These are phyloP conservation scores for Panicum virgatum DNA, from an alignment of 202 grass and related monocot species.

Conservation along the genomic window DNA sequence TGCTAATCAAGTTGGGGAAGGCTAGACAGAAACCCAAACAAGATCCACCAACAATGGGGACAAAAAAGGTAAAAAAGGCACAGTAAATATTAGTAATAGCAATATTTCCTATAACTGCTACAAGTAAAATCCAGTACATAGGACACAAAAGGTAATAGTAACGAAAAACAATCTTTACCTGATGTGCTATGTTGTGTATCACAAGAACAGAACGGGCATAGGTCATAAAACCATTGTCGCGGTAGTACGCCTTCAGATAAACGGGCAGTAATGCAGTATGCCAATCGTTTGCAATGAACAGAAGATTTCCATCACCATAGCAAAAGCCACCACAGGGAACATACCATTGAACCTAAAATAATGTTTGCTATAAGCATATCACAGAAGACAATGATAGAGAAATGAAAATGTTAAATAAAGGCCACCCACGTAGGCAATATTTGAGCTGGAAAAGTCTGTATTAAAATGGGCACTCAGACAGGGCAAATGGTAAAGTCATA, in stretches of 20 bases:
- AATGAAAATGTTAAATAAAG: conserved; percentile 19
- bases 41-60: not conserved
- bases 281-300: conserved; percentile 99
- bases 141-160: conserved; percentile 12
- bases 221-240: conserved; percentile 80
- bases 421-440: not conserved
- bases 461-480: not conserved
- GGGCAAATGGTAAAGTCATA: not conserved
- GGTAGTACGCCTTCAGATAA: conserved; percentile 95
- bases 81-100: not conserved
- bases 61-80: not conserved
- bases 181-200: conserved; percentile 98
- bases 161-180: conserved; percentile 48
- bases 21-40: not conserved
- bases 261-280: conserved; percentile 82
- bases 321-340: conserved; percentile 89
- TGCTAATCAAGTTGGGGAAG: not conserved
- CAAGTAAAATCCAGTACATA: conserved; percentile 7
- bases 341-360: conserved; percentile 74
- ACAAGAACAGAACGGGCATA: conserved; percentile 84
- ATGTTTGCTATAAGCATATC: conserved; percentile 39
- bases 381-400: conserved; percentile 5
- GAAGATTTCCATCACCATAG: conserved; percentile 93
- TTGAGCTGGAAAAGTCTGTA: not conserved
- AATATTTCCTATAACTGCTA: conserved; percentile 15